Conservation (phyloP, 352 stramenopile genomes). For the Phytopythium mirpurense region DNA sequence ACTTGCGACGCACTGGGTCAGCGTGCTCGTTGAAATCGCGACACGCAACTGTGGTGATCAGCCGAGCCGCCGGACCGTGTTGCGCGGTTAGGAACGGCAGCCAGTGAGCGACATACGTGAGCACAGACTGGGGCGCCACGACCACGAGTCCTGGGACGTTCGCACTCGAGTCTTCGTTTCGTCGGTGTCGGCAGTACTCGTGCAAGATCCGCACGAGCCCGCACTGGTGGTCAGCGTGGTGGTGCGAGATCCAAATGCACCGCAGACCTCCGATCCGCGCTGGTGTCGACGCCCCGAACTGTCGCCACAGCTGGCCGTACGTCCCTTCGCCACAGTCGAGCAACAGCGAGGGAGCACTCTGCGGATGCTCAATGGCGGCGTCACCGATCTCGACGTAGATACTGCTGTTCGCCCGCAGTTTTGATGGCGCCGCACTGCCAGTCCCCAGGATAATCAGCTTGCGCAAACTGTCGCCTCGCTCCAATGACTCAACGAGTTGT, state of each 20-base stretch:
- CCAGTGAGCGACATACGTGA: slow-evolving; percentile 54
- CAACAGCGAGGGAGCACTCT: slow-evolving; percentile 50
- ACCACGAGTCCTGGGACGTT: slow-evolving; percentile 28
- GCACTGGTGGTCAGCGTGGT: slow-evolving; percentile 96
- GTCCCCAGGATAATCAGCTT: slow-evolving; percentile 92
- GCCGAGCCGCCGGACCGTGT: neutral
- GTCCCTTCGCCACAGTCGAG: slow-evolving; percentile 95
- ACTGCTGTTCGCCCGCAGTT: slow-evolving; percentile 94
- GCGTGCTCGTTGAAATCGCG: slow-evolving; percentile 42
- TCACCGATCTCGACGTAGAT: slow-evolving; percentile 82
- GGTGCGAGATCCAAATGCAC: slow-evolving; percentile 96
- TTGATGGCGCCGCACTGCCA: slow-evolving; percentile 94
- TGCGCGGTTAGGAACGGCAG: slow-evolving; percentile 15
- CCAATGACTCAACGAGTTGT: too few species aligned
- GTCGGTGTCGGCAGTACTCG: slow-evolving; percentile 32
- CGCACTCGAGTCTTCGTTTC: too few species aligned
- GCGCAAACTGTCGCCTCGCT: slow-evolving; percentile 1
- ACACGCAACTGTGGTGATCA: slow-evolving; percentile 42
- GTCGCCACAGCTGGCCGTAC: slow-evolving; percentile 86
- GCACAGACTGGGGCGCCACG: slow-evolving; percentile 44
- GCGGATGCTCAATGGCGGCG: slow-evolving; percentile 4
- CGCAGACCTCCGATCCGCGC: slow-evolving; percentile 56
- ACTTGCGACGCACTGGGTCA: slow-evolving; percentile 14
- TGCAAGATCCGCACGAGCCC: slow-evolving; percentile 90
- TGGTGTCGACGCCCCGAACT: slow-evolving; percentile 34